A percentile compares a stretch with the other conserved stretches of the same genome.
These are phyloP conservation scores for Aspergillus tanneri DNA, from an alignment of 2,329 filamentous ascomycete genomes.

Conservation along the genomic window DNA sequence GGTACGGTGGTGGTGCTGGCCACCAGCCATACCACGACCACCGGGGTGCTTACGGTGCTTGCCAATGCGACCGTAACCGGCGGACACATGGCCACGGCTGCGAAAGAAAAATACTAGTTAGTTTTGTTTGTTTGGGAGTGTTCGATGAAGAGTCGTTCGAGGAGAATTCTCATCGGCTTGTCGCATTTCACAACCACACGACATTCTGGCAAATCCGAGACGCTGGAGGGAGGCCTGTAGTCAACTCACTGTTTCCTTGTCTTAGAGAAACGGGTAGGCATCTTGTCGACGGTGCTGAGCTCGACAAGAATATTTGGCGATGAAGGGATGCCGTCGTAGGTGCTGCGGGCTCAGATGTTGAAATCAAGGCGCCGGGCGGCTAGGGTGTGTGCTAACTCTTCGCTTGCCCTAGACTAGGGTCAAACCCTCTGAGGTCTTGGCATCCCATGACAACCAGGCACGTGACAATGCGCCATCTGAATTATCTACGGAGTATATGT, in stretches of 20 bases:
- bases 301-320: slow-evolving; percentile 44
- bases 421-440: slow-evolving; percentile 26
- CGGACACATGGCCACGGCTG: slow-evolving; percentile 95
- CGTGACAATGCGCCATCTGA: no score
- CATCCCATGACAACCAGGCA: background rate
- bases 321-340: slow-evolving; percentile 33
- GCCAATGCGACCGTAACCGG: slow-evolving; percentile 96
- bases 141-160: background rate
- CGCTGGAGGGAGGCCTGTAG: slow-evolving; percentile 20
- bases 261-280: slow-evolving; percentile 53
- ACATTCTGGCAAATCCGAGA: slow-evolving; percentile 17
- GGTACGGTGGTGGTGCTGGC: slow-evolving; percentile 97
- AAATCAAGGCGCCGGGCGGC: slow-evolving; percentile 35
- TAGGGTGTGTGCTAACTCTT: slow-evolving; percentile 42
- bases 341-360: slow-evolving; percentile 36
- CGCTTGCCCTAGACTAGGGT: slow-evolving; percentile 38
- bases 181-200: slow-evolving; percentile 13
- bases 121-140: slow-evolving; percentile 6
- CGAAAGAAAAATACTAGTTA: slow-evolving; percentile 20
- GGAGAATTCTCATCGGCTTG: slow-evolving; percentile 1
- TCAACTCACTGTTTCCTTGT: slow-evolving; percentile 51
- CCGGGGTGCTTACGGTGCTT: slow-evolving; percentile 94
- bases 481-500: background rate
- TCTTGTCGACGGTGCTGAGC: slow-evolving; percentile 45
- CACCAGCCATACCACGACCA: slow-evolving; percentile 88